Evolutionary conservation across 345 rosid genomes (phyloP).

Genomic region (Arabidopsis suecica): DNA sequence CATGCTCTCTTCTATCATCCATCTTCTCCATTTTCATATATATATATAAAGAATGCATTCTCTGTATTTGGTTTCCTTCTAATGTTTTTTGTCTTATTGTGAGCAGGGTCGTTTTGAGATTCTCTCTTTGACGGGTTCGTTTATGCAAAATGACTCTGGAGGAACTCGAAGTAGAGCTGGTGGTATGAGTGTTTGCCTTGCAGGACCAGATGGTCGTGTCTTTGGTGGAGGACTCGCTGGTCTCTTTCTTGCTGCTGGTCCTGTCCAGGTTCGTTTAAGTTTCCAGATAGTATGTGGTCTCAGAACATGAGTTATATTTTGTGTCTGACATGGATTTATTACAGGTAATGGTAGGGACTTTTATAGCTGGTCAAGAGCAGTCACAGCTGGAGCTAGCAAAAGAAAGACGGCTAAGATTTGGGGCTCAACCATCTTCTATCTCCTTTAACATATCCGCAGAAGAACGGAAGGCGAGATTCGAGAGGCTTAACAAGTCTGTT

Average conservation of each 20-base stretch:
- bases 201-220: constrained; percentile 93
- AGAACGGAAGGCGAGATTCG: constrained; percentile 47
- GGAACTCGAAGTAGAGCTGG: constrained; percentile 90
- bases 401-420: constrained; percentile 44
- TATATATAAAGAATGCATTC: background rate
- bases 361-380: constrained; percentile 46
- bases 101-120: constrained; percentile 96
- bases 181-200: constrained; percentile 94
- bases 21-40: background rate
- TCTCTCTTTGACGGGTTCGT: constrained; percentile 91
- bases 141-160: constrained; percentile 69
- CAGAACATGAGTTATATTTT: background rate
- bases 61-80: constrained; percentile 9
- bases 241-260: constrained; percentile 86
- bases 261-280: constrained; percentile 71
- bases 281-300: background rate
- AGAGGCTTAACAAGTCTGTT: constrained; percentile 46
- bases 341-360: constrained; percentile 47
- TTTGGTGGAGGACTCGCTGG: constrained; percentile 99
- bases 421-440: constrained; percentile 43
- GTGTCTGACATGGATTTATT: background rate
- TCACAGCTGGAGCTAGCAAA: constrained; percentile 36
- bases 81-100: background rate
- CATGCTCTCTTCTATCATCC: background rate
- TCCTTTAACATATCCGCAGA: constrained; percentile 46